Conservation (phyloP, 495 filamentous ascomycete genomes). For the Aspergillus saccharolyticus region DNA sequence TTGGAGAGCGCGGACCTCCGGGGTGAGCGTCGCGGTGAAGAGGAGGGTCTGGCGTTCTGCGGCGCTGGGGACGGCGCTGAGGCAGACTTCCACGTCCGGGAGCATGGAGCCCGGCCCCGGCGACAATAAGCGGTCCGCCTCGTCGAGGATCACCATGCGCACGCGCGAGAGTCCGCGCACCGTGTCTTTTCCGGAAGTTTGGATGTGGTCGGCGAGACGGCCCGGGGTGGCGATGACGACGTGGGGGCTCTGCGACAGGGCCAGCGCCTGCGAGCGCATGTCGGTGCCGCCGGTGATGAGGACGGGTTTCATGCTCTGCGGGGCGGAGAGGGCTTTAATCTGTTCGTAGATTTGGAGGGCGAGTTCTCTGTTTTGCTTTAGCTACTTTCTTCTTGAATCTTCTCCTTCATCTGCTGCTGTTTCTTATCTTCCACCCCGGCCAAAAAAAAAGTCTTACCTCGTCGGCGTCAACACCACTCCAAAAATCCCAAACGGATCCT, state of each 20-base stretch:
- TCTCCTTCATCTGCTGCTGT: too few species aligned
- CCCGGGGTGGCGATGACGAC: slow-evolving; percentile 93
- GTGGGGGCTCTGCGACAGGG: slow-evolving; percentile 75
- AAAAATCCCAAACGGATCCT: slow-evolving; percentile 88
- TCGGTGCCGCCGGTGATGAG: slow-evolving; percentile 88
- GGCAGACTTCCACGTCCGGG: slow-evolving; percentile 84
- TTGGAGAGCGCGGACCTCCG: slow-evolving; percentile 84
- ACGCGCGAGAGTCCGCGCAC: slow-evolving; percentile 70
- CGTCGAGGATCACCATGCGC: slow-evolving; percentile 86
- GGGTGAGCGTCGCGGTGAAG: slow-evolving; percentile 95
- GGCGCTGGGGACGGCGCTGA: slow-evolving; percentile 68
- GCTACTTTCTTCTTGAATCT: too few species aligned
- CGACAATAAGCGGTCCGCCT: slow-evolving; percentile 87
- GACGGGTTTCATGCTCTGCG: slow-evolving; percentile 76
- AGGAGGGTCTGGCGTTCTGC: slow-evolving; percentile 78
- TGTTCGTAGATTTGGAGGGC: slow-evolving; percentile 96
- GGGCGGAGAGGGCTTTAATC: slow-evolving; percentile 81
- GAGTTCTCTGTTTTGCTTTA: slow-evolving; percentile 57
- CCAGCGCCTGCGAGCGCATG: slow-evolving; percentile 85
- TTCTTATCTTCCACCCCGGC: not conserved
- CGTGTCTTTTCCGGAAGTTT: slow-evolving; percentile 83
- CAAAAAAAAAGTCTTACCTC: slow-evolving; percentile 40
- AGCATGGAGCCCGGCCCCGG: slow-evolving; percentile 78
- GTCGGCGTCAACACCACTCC: slow-evolving; percentile 88
- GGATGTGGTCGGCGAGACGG: slow-evolving; percentile 89